A percentile compares a stretch with the other conserved stretches of the same genome.
These are phyloP conservation scores for Botryotinia globosa DNA, from an alignment of 2,329 filamentous ascomycete genomes.

Conservation along the genomic window DNA sequence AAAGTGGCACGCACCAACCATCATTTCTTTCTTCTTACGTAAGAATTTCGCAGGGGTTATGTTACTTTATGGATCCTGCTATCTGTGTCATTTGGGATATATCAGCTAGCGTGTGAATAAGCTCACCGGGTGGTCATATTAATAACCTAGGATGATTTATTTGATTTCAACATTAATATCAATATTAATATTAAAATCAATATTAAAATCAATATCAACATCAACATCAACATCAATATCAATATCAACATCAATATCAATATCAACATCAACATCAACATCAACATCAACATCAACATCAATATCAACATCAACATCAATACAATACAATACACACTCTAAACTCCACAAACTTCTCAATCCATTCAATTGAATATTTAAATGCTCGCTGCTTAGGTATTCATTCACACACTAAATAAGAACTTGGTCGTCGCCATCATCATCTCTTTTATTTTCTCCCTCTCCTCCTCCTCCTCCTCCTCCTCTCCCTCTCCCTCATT, in stretches of 20 bases:
- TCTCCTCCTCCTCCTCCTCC: constrained; percentile 19
- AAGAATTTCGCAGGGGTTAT: neutral
- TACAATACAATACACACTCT: neutral
- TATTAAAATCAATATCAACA: too few relatives aligned
- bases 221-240: neutral
- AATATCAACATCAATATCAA: neutral
- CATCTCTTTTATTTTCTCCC: neutral
- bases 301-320: neutral
- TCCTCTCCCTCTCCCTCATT: constrained; percentile 19
- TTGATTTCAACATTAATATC: too few relatives aligned
- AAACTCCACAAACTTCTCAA: neutral
- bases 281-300: neutral
- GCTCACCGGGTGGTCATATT: neutral
- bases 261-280: neutral
- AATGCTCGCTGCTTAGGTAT: constrained; percentile 6
- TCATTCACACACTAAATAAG: constrained; percentile 11
- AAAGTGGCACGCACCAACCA: too few relatives aligned
- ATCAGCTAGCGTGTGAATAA: neutral
- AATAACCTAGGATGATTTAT: neutral
- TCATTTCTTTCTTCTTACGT: neutral
- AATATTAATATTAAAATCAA: too few relatives aligned
- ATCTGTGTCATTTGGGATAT: neutral
- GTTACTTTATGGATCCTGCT: neutral
- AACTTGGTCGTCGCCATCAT: constrained; percentile 14
- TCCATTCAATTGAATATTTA: neutral